Base-by-base conservation (phyloP, 2,329 filamentous ascomycete species). In the Alternaria incomplexa region DNA sequence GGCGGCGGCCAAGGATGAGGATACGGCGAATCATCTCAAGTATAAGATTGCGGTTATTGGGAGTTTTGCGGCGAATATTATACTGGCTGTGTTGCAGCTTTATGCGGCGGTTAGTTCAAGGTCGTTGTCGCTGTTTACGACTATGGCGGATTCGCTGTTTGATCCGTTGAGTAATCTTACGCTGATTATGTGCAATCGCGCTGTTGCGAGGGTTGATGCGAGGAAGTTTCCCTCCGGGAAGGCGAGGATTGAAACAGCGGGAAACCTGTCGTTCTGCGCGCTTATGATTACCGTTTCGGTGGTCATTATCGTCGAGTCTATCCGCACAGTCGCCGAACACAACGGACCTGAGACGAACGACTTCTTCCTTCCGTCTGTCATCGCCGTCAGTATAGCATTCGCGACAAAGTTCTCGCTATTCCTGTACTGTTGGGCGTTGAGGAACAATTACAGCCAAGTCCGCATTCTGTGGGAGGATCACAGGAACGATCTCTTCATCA, bases 401-500 rank as follows among this genome's bases (percentile, higher is more conserved):
- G 81, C 79, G 28, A 97, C 94, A 22, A 98, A 99, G 78, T 83
- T 98, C 15, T 75, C 73, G 6, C 85, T 98, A 1, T 98, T 97
- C 80, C 72, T 96, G 25, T 98, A 97, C 83, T 98, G 96, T 82
- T 98, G 91, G 89, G 89, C 92, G 5, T 82, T 98, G 73, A 90
- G 95, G 70, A 90, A 97, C 82, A 92, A 93, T 73, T 97, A 98
- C 83, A 93, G 89, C 64, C 94, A 97, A 80, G 89, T 97, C 67
- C 88, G 91, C 61, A 97, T 97, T 77, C 84, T 98, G 13, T 97
- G 93, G 94, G 92, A 97, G 80, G 95, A 98, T 76, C 96, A 99
- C 82, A 90, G 96, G 65, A 99, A 99, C 77, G 96, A 99, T 77
- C 85, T 99, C n/a, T 85, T 97, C 73, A 93, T 99, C 86, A 99